Evolutionary conservation across 2,329 filamentous ascomycete species (phyloP), one percentile per base, ranked within the genome.

Genomic region (Aureobasidium sp.): DNA sequence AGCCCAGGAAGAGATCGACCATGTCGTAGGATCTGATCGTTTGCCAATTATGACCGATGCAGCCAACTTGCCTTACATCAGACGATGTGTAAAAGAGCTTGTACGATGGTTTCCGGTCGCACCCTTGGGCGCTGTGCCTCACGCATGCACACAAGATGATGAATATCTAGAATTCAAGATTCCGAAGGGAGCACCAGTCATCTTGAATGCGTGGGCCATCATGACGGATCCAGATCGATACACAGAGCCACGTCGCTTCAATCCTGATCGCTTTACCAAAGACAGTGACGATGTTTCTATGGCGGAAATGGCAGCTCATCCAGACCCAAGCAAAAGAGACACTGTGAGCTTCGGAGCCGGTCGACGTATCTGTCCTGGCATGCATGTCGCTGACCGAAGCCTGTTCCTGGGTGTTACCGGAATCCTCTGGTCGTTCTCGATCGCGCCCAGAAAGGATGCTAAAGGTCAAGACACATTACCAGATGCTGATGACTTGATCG

Each of bases 341-440:
- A 77, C 80, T 9, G 84, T 82, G 68, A 77, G 75, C 0, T 86
- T 83, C 61, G 83, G 83, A 23, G 79, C 79, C 9, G 83, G 83
- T 1, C 75, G 83, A 6, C 75, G 84, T 27, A 77, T 85, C 47
- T 87, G 84, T 68, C 82, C 80, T 3, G 84, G 84, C 0, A 80
- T 82, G 34, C 80, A 84, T 58, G 73, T 86, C 2, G 81, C 80
- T 0, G 78, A 81, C 61, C 76, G 77, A 6, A 76, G 73, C 10
- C 65, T 83, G 15, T 81, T 79, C 65, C 71, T 83, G 8, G 75
- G 70, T 13, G 77, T 82, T 36, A 73, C 79, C 4, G 74, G 79
- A 3, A 72, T 83, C 26, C 68, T 82, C 34, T 82, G 80, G 78
- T 77, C 75, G 0, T 82, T 66, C 52, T 64, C 69, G 8, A 61